Conservation (phyloP, 2,329 filamentous ascomycete genomes). For the Exophiala lecanii-corni region DNA sequence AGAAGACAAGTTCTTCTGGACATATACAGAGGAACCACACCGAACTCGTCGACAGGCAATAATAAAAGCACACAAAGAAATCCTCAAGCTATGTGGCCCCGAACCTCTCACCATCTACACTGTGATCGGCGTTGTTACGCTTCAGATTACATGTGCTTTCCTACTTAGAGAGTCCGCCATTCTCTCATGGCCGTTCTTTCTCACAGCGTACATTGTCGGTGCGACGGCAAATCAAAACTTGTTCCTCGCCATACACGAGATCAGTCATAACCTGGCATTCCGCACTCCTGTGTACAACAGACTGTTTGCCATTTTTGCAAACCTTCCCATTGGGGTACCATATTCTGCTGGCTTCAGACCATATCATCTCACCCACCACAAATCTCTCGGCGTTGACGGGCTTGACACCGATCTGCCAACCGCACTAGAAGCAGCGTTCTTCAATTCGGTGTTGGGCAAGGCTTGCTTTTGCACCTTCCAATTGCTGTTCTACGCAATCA, state of each 20-base stretch:
- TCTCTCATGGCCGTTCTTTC: constrained; percentile 78
- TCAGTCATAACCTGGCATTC: constrained; percentile 96
- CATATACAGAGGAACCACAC: constrained; percentile 97
- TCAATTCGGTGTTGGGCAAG: constrained; percentile 90
- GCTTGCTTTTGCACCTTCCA: constrained; percentile 99
- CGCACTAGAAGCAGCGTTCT: constrained; percentile 80
- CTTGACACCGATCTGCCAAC: constrained; percentile 95
- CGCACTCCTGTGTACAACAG: constrained; percentile 74
- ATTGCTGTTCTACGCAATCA: constrained; percentile 96
- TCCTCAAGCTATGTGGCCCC: constrained; percentile 93
- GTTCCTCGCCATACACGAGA: constrained; percentile 97
- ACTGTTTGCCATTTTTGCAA: constrained; percentile 84
- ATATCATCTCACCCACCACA: constrained; percentile 98
- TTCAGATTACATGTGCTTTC: constrained; percentile 76
- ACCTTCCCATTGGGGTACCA: constrained; percentile 89
- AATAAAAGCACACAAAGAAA: constrained; percentile 96
- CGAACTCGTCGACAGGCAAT: constrained; percentile 85
- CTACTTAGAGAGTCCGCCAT: constrained; percentile 72
- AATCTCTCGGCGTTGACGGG: constrained; percentile 92
- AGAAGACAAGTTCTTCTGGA: constrained; percentile 84
- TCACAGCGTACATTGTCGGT: constrained; percentile 83
- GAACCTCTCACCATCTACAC: constrained; percentile 95
- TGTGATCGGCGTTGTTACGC: constrained; percentile 73
- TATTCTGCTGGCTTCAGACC: constrained; percentile 96
- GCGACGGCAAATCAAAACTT: constrained; percentile 98